Conservation (phyloP, 2,329 filamentous ascomycete species). For the Chrysoporthe puriensis region DNA sequence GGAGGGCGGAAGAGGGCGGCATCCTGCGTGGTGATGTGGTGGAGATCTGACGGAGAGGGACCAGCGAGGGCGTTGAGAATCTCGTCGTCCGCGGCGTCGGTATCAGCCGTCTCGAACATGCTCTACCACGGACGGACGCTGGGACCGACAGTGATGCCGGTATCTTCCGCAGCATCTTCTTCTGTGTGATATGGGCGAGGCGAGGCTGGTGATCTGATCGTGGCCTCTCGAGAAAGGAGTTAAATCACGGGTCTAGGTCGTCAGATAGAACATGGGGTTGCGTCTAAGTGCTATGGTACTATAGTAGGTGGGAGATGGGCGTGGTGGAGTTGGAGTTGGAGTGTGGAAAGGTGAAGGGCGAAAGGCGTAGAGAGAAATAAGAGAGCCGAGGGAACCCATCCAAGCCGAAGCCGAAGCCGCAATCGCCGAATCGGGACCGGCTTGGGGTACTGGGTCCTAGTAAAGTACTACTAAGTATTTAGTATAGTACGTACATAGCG, state of each 20-base stretch:
- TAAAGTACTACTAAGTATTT: too few relatives aligned
- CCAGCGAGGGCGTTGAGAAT: background rate
- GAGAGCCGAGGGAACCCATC: background rate
- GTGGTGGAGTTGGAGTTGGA: background rate
- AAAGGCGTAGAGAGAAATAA: background rate
- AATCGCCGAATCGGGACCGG: constrained; percentile 17
- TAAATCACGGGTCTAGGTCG: background rate
- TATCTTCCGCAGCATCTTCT: constrained; percentile 28
- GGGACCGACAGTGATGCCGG: constrained; percentile 16
- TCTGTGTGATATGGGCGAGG: constrained; percentile 2
- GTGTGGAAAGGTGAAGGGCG: background rate
- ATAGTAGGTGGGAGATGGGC: background rate
- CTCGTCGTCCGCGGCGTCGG: background rate
- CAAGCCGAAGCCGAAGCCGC: background rate
- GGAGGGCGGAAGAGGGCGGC: constrained; percentile 53
- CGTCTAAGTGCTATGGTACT: background rate
- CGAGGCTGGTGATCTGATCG: background rate
- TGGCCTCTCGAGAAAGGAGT: background rate
- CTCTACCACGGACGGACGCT: constrained; percentile 8
- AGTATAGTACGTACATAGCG: too few relatives aligned
- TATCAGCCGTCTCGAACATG: constrained; percentile 4
- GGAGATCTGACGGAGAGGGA: constrained; percentile 38
- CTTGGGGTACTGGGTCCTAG: background rate
- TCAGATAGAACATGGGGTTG: too few relatives aligned
- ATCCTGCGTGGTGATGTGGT: constrained; percentile 52